A percentile compares a stretch with the other conserved stretches of the same genome.
Evolutionary conservation across 495 filamentous ascomycete species (phyloP).

Genomic region (Trichoderma erinaceum): DNA sequence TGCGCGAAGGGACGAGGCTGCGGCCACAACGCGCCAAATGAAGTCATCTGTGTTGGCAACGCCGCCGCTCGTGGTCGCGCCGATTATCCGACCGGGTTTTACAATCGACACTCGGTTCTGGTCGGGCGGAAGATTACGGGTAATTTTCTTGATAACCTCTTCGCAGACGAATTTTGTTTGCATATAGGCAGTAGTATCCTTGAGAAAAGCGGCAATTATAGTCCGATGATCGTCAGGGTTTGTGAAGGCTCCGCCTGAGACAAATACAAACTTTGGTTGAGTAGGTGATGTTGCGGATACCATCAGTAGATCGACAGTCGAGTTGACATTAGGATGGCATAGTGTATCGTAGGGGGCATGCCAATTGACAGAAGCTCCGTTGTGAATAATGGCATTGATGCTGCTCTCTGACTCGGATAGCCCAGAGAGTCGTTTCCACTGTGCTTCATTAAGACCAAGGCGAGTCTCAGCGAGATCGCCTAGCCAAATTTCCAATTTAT

Average conservation of each 20-base stretch:
- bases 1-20: background rate
- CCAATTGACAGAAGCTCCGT: conserved; percentile 14
- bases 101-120: conserved; percentile 8
- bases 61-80: background rate
- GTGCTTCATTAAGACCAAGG: conserved; percentile 1
- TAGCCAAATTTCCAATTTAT: conserved; percentile 10
- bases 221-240: background rate
- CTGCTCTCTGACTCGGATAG: background rate
- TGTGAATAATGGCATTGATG: conserved; percentile 11
- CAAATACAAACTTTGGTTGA: conserved; percentile 7
- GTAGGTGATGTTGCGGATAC: background rate
- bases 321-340: background rate
- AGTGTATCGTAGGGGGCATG: conserved; percentile 6
- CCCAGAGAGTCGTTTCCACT: conserved; percentile 1
- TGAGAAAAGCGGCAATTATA: background rate
- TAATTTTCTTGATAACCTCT: background rate
- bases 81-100: conserved; percentile 9
- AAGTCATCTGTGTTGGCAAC: conserved; percentile 10
- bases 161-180: conserved; percentile 12
- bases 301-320: background rate
- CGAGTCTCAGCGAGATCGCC: background rate
- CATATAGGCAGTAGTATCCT: background rate
- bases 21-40: conserved; percentile 2
- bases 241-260: background rate
- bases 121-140: background rate